These are phyloP conservation scores for Amanita phalloides DNA, from an alignment of 768 basidiomycete genomes.

Conservation along the genomic window DNA sequence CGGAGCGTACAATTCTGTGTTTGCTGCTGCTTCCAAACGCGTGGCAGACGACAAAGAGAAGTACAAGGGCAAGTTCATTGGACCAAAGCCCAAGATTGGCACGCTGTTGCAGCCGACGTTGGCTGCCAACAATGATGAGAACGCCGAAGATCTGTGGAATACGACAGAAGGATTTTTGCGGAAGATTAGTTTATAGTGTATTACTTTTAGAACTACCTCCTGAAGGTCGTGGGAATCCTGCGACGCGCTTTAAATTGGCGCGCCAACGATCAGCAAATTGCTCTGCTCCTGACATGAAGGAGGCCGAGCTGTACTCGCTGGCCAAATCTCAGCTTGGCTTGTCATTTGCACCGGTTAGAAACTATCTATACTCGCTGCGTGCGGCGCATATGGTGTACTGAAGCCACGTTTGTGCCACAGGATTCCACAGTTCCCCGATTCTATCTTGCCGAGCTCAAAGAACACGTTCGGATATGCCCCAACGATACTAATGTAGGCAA, in stretches of 20 bases:
- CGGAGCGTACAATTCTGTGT: slow-evolving; percentile 25
- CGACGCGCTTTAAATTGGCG: neutral
- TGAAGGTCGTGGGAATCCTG: neutral
- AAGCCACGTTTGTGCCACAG: neutral
- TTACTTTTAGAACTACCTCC: neutral
- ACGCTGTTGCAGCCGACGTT: slow-evolving; percentile 16
- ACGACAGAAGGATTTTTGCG: slow-evolving; percentile 23
- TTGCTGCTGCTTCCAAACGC: slow-evolving; percentile 26
- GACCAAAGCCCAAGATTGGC: slow-evolving; percentile 16
- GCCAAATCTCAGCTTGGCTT: slow-evolving; percentile 2
- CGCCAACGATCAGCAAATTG: neutral
- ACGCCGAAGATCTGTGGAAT: slow-evolving; percentile 28
- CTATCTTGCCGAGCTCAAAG: slow-evolving; percentile 24
- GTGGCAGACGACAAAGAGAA: slow-evolving; percentile 19
- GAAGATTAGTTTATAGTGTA: slow-evolving; percentile 8
- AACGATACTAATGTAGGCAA: slow-evolving; percentile 22
- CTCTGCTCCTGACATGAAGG: neutral
- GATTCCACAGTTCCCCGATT: slow-evolving; percentile 16
- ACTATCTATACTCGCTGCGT: neutral
- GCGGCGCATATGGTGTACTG: neutral
- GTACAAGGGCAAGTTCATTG: slow-evolving; percentile 27
- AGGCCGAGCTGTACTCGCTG: neutral
- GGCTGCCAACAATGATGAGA: slow-evolving; percentile 18
- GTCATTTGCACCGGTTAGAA: neutral
- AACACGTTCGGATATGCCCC: slow-evolving; percentile 21